A percentile compares a stretch with the other conserved stretches of the same genome.
Conservation (phyloP, 768 basidiomycete species). For the Tricholoma sp. region DNA sequence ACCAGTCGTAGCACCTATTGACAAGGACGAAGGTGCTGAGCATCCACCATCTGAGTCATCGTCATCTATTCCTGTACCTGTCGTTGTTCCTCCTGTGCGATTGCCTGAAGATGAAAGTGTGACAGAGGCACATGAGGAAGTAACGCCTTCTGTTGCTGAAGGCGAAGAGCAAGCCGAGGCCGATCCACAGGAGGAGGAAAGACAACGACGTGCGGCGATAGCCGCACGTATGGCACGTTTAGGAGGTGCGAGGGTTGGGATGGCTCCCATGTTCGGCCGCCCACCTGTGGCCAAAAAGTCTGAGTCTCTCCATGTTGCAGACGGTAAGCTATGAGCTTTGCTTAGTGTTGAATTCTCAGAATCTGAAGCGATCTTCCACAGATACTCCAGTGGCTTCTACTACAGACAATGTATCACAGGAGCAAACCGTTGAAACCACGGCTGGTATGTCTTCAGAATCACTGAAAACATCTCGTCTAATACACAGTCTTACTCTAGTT, state of each 20-base stretch:
- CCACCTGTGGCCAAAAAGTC: constrained; percentile 32
- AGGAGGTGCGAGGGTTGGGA: constrained; percentile 79
- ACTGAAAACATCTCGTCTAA: neutral
- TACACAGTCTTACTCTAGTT: constrained; percentile 1
- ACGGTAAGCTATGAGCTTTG: constrained; percentile 6
- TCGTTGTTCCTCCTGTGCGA: constrained; percentile 11
- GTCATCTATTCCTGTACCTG: constrained; percentile 34
- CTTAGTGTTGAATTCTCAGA: neutral
- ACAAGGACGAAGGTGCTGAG: constrained; percentile 36
- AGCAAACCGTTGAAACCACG: constrained; percentile 2
- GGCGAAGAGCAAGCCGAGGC: constrained; percentile 25
- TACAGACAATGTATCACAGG: constrained; percentile 3
- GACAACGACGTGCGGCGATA: constrained; percentile 78
- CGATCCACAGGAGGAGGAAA: constrained; percentile 67
- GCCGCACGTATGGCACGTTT: constrained; percentile 92
- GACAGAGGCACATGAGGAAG: constrained; percentile 15
- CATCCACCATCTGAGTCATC: constrained; percentile 19
- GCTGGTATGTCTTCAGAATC: constrained; percentile 3
- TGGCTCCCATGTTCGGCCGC: constrained; percentile 68
- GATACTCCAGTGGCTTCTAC: constrained; percentile 2
- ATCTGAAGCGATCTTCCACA: constrained; percentile 1
- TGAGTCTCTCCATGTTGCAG: neutral
- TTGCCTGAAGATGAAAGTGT: constrained; percentile 14
- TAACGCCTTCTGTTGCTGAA: constrained; percentile 13
- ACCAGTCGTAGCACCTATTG: constrained; percentile 41